phyloP scores from a whole-genome alignment of 2,329 filamentous ascomycete species.

The Sclerotinia minor region DNA sequence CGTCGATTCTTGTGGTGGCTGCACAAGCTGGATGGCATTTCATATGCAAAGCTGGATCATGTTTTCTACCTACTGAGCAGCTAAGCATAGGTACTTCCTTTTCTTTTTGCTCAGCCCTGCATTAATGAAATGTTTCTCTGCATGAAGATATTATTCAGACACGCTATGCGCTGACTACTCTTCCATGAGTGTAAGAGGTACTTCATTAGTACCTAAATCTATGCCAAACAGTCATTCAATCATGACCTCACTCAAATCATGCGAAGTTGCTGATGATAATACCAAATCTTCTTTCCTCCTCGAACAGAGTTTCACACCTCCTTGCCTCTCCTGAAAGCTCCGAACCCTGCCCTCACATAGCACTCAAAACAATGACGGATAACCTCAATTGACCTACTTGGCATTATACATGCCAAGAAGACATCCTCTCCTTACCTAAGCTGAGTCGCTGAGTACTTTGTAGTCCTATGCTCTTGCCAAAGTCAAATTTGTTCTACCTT shows the following conservation, averaged over 20 bases:
- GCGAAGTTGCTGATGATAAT: neutral
- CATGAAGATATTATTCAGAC: neutral
- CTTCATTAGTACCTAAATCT: neutral
- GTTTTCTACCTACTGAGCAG: neutral
- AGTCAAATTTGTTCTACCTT: neutral
- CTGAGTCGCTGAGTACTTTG: neutral
- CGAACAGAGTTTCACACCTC: neutral
- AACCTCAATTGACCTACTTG: slow-evolving; percentile 4
- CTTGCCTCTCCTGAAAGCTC: neutral
- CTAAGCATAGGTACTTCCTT: neutral
- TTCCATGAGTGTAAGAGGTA: neutral
- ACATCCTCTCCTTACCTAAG: slow-evolving; percentile 1
- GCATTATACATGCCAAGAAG: neutral
- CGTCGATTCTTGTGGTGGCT: neutral
- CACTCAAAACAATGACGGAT: neutral
- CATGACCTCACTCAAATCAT: neutral
- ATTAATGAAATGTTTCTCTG: neutral
- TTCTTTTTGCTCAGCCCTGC: slow-evolving; percentile 3
- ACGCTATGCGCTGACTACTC: neutral
- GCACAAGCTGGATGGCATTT: slow-evolving; percentile 5
- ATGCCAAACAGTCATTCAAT: neutral
- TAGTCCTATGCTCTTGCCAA: neutral
- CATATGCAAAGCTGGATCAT: slow-evolving; percentile 11
- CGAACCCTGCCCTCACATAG: neutral
- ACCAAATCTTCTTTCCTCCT: neutral